Conservation (phyloP, 345 rosid species). For the Arabis alpina region DNA sequence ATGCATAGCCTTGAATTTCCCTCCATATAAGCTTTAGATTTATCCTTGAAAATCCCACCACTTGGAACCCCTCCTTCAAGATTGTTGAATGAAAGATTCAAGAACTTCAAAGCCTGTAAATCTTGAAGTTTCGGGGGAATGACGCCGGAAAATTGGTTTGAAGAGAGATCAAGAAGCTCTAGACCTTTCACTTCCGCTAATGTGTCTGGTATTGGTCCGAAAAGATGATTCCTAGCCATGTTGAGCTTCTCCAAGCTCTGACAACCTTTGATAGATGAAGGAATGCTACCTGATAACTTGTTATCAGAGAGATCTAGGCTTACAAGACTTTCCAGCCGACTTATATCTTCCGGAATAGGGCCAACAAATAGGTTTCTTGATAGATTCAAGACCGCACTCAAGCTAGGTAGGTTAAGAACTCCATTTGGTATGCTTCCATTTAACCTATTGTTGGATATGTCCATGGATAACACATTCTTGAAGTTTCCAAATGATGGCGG, state of each 20-base stretch:
- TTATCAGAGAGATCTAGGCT: slow-evolving; percentile 55
- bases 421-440: slow-evolving; percentile 53
- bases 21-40: slow-evolving; percentile 36
- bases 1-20: slow-evolving; percentile 49
- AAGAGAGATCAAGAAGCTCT: slow-evolving; percentile 53
- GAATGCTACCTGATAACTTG: slow-evolving; percentile 49
- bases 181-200: slow-evolving; percentile 49
- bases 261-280: slow-evolving; percentile 46
- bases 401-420: slow-evolving; percentile 48
- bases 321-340: slow-evolving; percentile 41
- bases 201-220: slow-evolving; percentile 47
- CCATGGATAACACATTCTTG: slow-evolving; percentile 47
- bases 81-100: slow-evolving; percentile 58
- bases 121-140: slow-evolving; percentile 50
- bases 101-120: slow-evolving; percentile 42
- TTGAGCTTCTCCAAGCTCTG: slow-evolving; percentile 54
- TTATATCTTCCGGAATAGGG: slow-evolving; percentile 45
- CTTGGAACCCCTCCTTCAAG: slow-evolving; percentile 52
- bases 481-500: slow-evolving; percentile 51
- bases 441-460: slow-evolving; percentile 55
- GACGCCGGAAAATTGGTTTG: slow-evolving; percentile 51
- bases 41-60: slow-evolving; percentile 40
- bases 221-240: slow-evolving; percentile 47
- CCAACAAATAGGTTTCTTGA: slow-evolving; percentile 52
- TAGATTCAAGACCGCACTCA: slow-evolving; percentile 47